phyloP scores from a whole-genome alignment of 306 rosid genomes.

The Gleditsia sinensis region DNA sequence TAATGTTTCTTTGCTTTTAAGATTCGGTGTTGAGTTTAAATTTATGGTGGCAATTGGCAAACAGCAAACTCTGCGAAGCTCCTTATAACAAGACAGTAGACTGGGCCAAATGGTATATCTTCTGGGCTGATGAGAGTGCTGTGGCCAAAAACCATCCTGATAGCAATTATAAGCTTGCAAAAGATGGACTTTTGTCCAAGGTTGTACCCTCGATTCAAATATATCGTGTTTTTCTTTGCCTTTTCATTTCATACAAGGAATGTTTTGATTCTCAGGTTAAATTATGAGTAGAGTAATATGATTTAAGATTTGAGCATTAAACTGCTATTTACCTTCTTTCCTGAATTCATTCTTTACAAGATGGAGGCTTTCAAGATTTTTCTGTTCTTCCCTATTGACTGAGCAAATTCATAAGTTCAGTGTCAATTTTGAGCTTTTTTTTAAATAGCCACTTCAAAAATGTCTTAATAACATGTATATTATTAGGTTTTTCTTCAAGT shows the following conservation, averaged over 20 bases:
- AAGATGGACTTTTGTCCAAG: conserved; percentile 81
- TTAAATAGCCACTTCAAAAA: conserved; percentile 23
- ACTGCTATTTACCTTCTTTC: conserved; percentile 16
- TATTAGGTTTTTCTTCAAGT: conserved; percentile 8
- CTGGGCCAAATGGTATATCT: conserved; percentile 92
- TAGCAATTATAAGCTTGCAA: conserved; percentile 95
- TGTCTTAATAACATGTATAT: not conserved
- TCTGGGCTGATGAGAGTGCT: conserved; percentile 95
- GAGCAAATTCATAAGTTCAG: conserved; percentile 13
- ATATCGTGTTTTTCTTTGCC: conserved; percentile 15
- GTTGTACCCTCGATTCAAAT: conserved; percentile 44
- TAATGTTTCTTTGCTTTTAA: conserved; percentile 39
- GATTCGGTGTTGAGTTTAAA: conserved; percentile 45
- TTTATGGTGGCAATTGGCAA: conserved; percentile 41
- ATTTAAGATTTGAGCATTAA: not conserved
- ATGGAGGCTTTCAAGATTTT: not conserved
- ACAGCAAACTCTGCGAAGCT: conserved; percentile 83
- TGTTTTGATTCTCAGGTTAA: conserved; percentile 5
- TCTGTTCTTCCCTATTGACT: not conserved
- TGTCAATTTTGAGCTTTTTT: conserved; percentile 4
- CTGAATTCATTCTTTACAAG: too few species aligned
- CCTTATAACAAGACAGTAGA: conserved; percentile 95
- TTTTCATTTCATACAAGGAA: conserved; percentile 5
- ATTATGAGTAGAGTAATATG: conserved; percentile 1
- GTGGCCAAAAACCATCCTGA: conserved; percentile 83